Base-by-base conservation (phyloP, 2,329 filamentous ascomycete species). In the Scedosporium minutisporum region DNA sequence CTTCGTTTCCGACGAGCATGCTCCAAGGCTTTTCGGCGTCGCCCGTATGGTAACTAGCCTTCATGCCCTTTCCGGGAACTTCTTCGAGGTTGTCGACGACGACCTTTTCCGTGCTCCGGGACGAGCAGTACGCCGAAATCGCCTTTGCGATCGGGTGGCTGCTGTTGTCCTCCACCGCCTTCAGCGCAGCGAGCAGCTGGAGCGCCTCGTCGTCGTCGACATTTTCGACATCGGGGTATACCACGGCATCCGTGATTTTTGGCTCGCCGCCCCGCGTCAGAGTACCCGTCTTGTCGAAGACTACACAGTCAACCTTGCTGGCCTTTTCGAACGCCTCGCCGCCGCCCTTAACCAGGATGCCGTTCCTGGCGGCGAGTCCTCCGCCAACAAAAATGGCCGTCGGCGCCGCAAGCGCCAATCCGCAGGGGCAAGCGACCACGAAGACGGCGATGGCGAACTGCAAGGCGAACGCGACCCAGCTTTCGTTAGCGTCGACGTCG, bases 201-300 rank as follows among this genome's bases (percentile, higher is more conserved):
- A 69, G 68, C 10, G 68, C 69, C 29, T 68, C 68, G 10, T 69
- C 65, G 9, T 68, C 64, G 27, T 63, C 64, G 6, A 67, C 57
- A 29, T 14, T 41, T 16, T 57, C 51, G n/a, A 25, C 38, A 29
- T 62, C 60, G 0, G 73, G 72, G 53, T 78, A 79, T 3, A 82
- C 60, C 48, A 73, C 68, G 10, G 75, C 76, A 66, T 86, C 81
- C 0, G 85, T 89, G 23, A 93, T 86, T 29, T 79, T 83, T 0
- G 90, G 89, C 66, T 90, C 86, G 6, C 88, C 89, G 4, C 89
- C 78, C 68, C 88, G 78, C 0, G 91, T 95, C 63, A 96, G 76
- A 0, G 91, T 96, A 1, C 91, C 91, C 0, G 91, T 96, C 79
- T 96, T 95, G 79, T 96, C 91, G 71, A 96, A 95, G 0, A 95